Evolutionary conservation across 2,329 filamentous ascomycete genomes (phyloP), one percentile per base, ranked within the genome.

Genomic region (Penicillium occitanis): DNA sequence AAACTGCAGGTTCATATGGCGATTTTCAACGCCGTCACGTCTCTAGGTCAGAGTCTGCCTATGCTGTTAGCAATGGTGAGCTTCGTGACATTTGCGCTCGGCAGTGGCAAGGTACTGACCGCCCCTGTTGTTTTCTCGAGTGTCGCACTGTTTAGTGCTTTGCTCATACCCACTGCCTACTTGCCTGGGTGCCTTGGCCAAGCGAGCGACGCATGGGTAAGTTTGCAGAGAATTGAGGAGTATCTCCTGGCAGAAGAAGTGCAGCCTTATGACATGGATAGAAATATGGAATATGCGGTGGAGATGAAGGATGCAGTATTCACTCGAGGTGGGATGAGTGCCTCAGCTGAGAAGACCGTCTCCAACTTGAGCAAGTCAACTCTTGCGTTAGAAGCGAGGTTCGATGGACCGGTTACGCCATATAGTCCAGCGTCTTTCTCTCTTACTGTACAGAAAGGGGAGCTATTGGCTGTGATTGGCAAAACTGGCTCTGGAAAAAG

Each of bases 201-300:
- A 25, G 30, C 35, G 30, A 51, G 25, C n/a, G 60, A 63, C 19
- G 60, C 60, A 33, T 37, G 28, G 44, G 30, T 17, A 28, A 37
- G 28, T 37, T 25, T 50, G n/a, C 44, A 53, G n/a, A 50, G 60
- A 13, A 51, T 63, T 51, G 44, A 63, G 35, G 44, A 63, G 19
- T 63, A 51, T 33, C 44, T 63, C 4, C 60, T 63, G 30, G 48
- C 60, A 11, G 60, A 63, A n/a, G 60, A 63, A 60, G 35, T 60
- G 13, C 7, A 28, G 19, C 19, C 57, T 42, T 30, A 28, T 57
- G 51, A 57, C 19, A 57, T 57, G 28, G 51, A 57, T 22, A 57
- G n/a, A 33, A 17, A 57, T 35, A 57, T 57, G 51, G 17, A 57
- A 57, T 35, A 57, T 57, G 51, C 51, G 28, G 17, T 57, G 5